These are phyloP conservation scores for Venturia pyrina DNA, from an alignment of 2,329 filamentous ascomycete species.

Conservation along the genomic window DNA sequence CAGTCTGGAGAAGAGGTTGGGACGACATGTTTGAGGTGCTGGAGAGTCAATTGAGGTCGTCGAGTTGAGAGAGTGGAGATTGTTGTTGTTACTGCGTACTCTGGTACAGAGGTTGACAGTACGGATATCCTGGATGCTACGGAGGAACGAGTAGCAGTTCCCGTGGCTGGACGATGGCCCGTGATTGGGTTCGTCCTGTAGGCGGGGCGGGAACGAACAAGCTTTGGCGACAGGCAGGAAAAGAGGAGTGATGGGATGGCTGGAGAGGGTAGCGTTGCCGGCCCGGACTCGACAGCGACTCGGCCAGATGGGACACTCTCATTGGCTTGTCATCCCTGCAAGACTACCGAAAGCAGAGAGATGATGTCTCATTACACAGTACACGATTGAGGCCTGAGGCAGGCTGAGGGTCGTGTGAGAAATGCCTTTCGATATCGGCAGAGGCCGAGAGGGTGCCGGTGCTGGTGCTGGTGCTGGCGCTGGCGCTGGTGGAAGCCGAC, in stretches of 20 bases:
- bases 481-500: neutral
- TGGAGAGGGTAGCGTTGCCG: neutral
- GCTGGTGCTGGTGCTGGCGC: no score
- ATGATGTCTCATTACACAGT: neutral
- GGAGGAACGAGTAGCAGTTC: no score
- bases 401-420: neutral
- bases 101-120: neutral
- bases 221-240: neutral
- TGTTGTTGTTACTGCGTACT: neutral
- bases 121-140: no score
- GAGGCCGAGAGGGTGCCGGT: neutral
- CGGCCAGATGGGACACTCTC: neutral
- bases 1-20: constrained; percentile 90
- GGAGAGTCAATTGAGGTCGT: neutral
- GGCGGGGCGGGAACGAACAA: neutral
- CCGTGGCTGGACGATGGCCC: neutral
- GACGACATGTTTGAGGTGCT: constrained; percentile 60
- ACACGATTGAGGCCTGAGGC: no score
- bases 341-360: neutral
- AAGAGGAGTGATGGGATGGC: neutral
- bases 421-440: neutral
- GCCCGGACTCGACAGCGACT: neutral
- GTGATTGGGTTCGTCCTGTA: neutral
- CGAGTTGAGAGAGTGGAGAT: neutral
- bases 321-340: neutral